Conservation (phyloP, 495 filamentous ascomycete species). For the Aspergillus homomorphus region DNA sequence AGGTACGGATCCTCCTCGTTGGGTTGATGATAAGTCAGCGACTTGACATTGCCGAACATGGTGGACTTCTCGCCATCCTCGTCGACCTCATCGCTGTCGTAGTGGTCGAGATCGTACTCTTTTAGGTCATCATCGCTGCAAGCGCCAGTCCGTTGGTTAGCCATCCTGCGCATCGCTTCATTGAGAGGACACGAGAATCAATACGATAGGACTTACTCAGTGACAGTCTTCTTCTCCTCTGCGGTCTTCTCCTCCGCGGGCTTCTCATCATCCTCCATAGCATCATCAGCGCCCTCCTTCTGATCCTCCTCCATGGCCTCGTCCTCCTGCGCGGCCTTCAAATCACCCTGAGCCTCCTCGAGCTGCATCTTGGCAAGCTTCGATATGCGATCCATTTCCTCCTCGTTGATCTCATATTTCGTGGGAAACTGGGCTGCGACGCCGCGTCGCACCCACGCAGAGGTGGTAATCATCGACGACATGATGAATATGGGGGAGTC, state of each 20-base stretch:
- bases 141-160: neutral
- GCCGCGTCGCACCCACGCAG: slow-evolving; percentile 90
- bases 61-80: slow-evolving; percentile 68
- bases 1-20: slow-evolving; percentile 96
- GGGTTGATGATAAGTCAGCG: slow-evolving; percentile 86
- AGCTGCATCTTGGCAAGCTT: slow-evolving; percentile 84
- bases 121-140: slow-evolving; percentile 75
- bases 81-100: slow-evolving; percentile 75
- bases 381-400: slow-evolving; percentile 87
- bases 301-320: slow-evolving; percentile 22
- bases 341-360: slow-evolving; percentile 84
- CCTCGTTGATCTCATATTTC: slow-evolving; percentile 89
- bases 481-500: slow-evolving; percentile 12
- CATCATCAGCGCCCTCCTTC: slow-evolving; percentile 30
- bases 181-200: too few species aligned
- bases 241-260: slow-evolving; percentile 28
- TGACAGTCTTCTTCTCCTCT: slow-evolving; percentile 21
- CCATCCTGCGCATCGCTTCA: too few species aligned
- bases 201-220: slow-evolving; percentile 15
- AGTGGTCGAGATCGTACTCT: slow-evolving; percentile 94
- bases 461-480: slow-evolving; percentile 92
- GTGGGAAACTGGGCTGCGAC: slow-evolving; percentile 88
- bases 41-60: slow-evolving; percentile 94
- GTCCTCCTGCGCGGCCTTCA: slow-evolving; percentile 60
- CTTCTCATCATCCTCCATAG: slow-evolving; percentile 31